Evolutionary conservation across 345 rosid species (phyloP).

Genomic region (Gossypium raimondii): DNA sequence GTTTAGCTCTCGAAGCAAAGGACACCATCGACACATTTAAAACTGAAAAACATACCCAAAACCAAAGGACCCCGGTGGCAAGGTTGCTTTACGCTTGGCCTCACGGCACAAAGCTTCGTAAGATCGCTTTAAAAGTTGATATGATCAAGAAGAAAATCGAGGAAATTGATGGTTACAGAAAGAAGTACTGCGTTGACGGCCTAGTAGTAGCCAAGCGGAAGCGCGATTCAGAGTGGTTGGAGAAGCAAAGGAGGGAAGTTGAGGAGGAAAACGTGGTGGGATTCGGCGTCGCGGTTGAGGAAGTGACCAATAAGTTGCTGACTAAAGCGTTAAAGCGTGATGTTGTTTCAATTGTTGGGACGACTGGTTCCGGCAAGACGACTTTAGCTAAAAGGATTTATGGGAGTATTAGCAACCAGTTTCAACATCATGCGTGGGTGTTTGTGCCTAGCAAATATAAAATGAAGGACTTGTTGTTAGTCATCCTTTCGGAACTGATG

Average conservation of each 20-base stretch:
- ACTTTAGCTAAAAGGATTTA: conserved; percentile 29
- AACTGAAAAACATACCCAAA: not conserved
- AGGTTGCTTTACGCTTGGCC: not conserved
- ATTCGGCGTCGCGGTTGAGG: not conserved
- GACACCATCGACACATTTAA: not conserved
- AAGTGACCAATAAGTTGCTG: conserved; percentile 21
- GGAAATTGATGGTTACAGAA: not conserved
- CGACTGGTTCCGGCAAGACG: conserved; percentile 36
- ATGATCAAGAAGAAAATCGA: not conserved
- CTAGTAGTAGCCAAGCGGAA: not conserved
- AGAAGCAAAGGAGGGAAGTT: conserved; percentile 7
- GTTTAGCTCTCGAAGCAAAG: not conserved
- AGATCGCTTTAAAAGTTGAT: not conserved
- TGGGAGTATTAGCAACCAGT: conserved; percentile 7
- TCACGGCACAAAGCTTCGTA: not conserved
- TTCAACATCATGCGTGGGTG: conserved; percentile 29
- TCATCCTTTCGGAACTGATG: not conserved
- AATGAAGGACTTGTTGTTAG: conserved; percentile 12
- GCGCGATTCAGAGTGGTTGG: not conserved
- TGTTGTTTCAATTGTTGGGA: conserved; percentile 29
- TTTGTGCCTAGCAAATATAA: conserved; percentile 23
- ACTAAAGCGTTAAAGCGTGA: conserved; percentile 20
- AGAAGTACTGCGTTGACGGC: not conserved
- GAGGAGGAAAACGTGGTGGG: conserved; percentile 11
- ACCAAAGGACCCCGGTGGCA: not conserved